Evolutionary conservation across 2,329 filamentous ascomycete species (phyloP), one percentile per base, ranked within the genome.

Genomic region (Remersonia thermophila): DNA sequence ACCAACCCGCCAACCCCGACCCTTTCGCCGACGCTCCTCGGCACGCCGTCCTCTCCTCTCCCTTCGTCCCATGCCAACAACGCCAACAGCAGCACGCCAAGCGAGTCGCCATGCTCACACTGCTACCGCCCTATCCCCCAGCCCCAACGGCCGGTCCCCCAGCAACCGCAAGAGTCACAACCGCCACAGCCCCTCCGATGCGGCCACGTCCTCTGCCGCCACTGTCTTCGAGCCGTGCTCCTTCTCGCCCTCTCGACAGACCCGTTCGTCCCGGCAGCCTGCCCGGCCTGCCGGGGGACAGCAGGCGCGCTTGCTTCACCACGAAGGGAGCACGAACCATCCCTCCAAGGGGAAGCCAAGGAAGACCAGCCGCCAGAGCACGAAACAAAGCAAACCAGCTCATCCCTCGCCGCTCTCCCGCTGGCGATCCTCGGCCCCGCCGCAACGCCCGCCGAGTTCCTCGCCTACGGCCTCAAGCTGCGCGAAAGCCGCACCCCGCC

Each of bases 391-490:
- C 17, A 12, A 25, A 26, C 30, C 17, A 8, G 12, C 29, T 9
- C 9, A 9, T 9, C 29, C 7, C 29, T 15, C 9, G 9, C 35
- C 10, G 7, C 23, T 6, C 20, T 40, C 16, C 38, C 38, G 2
- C 38, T 37, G 18, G 34, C 38, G 2, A 13, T 17, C n/a, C 34
- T 40, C 27, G 38, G 38, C 27, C 7, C 14, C 8, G 31, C 17
- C 15, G 34, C 38, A 13, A 37, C 34, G 8, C 15, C 34, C 1
- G 20, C 38, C 27, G 35, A 40, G 35, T 40, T 40, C 35, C 38
- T 40, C 38, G 38, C 38, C 15, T 40, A 40, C 35, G 31, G 31
- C 12, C 2, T 13, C 34, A 37, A 37, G 34, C 38, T 40, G 32
- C 38, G 38, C 34, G 38, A 40, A 27, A 10, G 2, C 17, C 34